Base-by-base conservation (phyloP, 495 filamentous ascomycete species). In the Podospora appendiculata region DNA sequence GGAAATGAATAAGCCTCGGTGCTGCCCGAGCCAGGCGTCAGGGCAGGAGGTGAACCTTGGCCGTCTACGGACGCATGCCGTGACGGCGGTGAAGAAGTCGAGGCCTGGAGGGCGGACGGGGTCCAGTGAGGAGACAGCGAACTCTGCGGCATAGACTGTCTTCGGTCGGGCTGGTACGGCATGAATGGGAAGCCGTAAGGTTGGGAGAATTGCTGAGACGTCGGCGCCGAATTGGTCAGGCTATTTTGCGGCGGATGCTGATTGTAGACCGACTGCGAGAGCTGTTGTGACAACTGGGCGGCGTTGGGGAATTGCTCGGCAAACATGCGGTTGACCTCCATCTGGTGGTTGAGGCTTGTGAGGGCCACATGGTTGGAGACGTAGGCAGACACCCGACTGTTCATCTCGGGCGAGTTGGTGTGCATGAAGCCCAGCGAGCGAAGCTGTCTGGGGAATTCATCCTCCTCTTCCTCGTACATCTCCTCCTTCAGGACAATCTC, bases 381-480 rank as follows among this genome's bases (percentile, higher is more conserved):
- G 58, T 82, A 85, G 1, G 82, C 79, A 12, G 74, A 73, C 5
- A 87, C 65, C 4, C 77, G 72, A 16, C 72, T 61, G 55, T 84
- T 83, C 70, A 83, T 80, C 35, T 80, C 75, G 25, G 64, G 57
- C 3, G 76, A 79, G 10, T 69, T 62, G 9, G 78, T 78, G 42
- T 79, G 75, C 14, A 83, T 62, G 56, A 81, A 76, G 16, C 76
- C 77, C 32, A 83, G 68, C 32, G 70, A 67, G 40, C 77, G 75
- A 58, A 82, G 84, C 48, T 77, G 71, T 32, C 64, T 60, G 9
- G 73, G 72, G 0, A 74, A 52, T 16, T 77, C 73, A 45, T 94
- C 89, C 38, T 97, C 92, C 62, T 95, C 87, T 66, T 96, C 92
- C 64, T 96, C 92, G 65, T 96, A 97, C 90, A 96, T 95, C 68